Conservation (phyloP, 352 stramenopile species). For the Pythium periplocum region DNA sequence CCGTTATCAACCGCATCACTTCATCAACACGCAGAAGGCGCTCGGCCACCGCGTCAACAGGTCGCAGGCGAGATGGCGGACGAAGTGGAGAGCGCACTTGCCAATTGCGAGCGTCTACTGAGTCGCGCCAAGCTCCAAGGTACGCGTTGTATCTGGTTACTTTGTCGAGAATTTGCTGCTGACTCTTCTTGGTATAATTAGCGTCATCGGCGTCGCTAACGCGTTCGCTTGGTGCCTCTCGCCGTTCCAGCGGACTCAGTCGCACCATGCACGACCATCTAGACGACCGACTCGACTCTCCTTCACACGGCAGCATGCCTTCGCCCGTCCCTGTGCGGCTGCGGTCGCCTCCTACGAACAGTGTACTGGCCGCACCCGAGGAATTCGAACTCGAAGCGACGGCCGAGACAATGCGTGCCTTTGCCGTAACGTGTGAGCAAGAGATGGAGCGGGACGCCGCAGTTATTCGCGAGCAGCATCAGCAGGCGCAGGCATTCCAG, state of each 20-base stretch:
- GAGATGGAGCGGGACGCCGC: slow-evolving; percentile 32
- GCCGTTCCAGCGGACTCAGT: neutral
- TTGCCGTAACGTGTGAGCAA: slow-evolving; percentile 24
- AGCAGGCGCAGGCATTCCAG: slow-evolving; percentile 24
- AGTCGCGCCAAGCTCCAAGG: slow-evolving; percentile 16
- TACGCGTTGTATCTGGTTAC: neutral
- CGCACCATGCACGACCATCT: neutral
- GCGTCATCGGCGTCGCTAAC: slow-evolving; percentile 12
- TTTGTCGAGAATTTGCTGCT: slow-evolving; percentile 1
- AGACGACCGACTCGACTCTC: neutral
- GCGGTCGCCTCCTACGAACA: too few species aligned
- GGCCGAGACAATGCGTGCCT: slow-evolving; percentile 25
- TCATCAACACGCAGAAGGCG: neutral
- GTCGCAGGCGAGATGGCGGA: slow-evolving; percentile 37
- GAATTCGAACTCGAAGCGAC: slow-evolving; percentile 13
- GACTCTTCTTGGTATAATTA: slow-evolving; percentile 2
- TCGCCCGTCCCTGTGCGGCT: too few species aligned
- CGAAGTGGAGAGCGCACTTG: slow-evolving; percentile 47
- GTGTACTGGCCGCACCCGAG: too few species aligned
- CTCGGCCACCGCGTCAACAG: neutral
- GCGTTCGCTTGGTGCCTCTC: neutral
- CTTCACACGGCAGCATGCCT: neutral
- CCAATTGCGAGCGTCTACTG: slow-evolving; percentile 49
- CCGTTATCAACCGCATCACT: neutral
- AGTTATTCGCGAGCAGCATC: slow-evolving; percentile 27